These are phyloP conservation scores for Pistacia vera DNA, from an alignment of 345 rosid species.

Conservation along the genomic window DNA sequence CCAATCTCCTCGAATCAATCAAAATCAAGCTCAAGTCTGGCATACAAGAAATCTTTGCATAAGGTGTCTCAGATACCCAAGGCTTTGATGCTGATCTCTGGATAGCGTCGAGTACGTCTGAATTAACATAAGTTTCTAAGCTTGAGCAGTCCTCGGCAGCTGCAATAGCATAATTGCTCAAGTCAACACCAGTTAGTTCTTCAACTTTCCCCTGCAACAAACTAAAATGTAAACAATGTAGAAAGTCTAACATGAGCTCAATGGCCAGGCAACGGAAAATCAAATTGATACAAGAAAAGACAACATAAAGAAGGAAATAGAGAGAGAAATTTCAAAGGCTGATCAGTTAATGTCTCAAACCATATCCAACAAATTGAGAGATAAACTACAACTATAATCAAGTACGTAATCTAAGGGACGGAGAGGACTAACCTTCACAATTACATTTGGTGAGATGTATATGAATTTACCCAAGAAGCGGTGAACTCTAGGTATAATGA, in stretches of 20 bases:
- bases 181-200: conserved; percentile 36
- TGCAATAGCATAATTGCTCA: conserved; percentile 31
- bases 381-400: not conserved
- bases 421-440: conserved; percentile 40
- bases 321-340: not conserved
- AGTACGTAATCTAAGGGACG: not conserved
- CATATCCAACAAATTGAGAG: not conserved
- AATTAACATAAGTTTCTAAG: conserved; percentile 28
- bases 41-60: conserved; percentile 36
- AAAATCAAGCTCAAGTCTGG: conserved; percentile 33
- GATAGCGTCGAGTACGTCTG: conserved; percentile 41
- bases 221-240: not conserved
- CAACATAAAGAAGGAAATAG: not conserved
- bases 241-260: not conserved
- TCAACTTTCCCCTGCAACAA: conserved; percentile 43
- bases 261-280: not conserved
- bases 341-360: not conserved
- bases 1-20: conserved; percentile 36
- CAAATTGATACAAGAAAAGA: not conserved
- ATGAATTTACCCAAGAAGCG: conserved; percentile 34
- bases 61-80: conserved; percentile 43
- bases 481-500: conserved; percentile 31
- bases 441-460: conserved; percentile 33
- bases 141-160: conserved; percentile 47
- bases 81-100: conserved; percentile 44